phyloP scores from a whole-genome alignment of 2,329 filamentous ascomycete genomes.

The Laburnicola sp. region DNA sequence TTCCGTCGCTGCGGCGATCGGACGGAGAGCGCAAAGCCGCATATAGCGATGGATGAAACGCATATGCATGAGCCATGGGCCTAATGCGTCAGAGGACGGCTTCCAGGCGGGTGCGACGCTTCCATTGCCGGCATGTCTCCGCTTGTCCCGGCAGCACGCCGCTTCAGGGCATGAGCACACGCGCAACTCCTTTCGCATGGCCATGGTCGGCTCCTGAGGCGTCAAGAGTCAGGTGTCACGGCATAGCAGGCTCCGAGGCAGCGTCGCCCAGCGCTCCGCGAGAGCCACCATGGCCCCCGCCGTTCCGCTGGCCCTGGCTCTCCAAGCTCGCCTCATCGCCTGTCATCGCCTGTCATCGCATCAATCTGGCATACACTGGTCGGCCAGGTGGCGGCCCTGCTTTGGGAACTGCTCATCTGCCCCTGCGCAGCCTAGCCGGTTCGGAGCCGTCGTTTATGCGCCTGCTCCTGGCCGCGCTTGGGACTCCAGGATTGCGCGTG shows the following conservation, averaged over 20 bases:
- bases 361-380: constrained; percentile 40
- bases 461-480: constrained; percentile 40
- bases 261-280: constrained; percentile 12
- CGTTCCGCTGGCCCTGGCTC: constrained; percentile 29
- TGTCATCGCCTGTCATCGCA: constrained; percentile 38
- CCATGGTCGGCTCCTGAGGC: constrained; percentile 28
- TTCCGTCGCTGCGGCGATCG: constrained; percentile 39
- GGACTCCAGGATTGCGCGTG: constrained; percentile 39
- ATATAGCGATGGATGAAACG: constrained; percentile 47
- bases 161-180: constrained; percentile 17
- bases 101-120: constrained; percentile 43
- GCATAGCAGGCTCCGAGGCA: background rate
- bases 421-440: constrained; percentile 40
- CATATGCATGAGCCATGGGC: constrained; percentile 46
- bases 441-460: constrained; percentile 39
- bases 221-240: constrained; percentile 3
- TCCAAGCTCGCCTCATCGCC: constrained; percentile 23
- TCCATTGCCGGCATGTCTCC: constrained; percentile 39
- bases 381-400: constrained; percentile 38
- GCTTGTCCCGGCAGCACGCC: constrained; percentile 33
- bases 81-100: constrained; percentile 43
- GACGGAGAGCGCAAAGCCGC: constrained; percentile 44
- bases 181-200: constrained; percentile 27
- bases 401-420: constrained; percentile 38
- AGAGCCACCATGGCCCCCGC: constrained; percentile 39